Evolutionary conservation across 805 yeast genomes (phyloP).

Genomic region (Saccharomycopsis sp.): DNA sequence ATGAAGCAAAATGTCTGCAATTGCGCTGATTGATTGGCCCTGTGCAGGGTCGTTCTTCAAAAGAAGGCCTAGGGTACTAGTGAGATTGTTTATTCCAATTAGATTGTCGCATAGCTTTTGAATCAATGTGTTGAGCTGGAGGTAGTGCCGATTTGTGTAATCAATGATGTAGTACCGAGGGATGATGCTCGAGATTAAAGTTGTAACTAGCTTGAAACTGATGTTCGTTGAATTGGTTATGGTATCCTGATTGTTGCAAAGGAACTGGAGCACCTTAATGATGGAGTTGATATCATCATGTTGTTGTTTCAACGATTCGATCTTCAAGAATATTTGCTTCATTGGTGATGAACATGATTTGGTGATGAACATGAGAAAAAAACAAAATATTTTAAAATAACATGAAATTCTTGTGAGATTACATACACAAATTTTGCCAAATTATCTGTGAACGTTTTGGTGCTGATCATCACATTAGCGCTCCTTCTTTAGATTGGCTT

Average conservation of each 20-base stretch:
- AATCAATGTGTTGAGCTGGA: constrained; percentile 1
- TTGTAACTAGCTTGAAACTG: constrained; percentile 12
- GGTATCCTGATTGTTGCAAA: background rate
- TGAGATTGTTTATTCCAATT: constrained; percentile 11
- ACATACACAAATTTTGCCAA: too few relatives aligned
- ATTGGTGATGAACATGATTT: constrained; percentile 1
- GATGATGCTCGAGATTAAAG: constrained; percentile 9
- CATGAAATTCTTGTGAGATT: too few relatives aligned
- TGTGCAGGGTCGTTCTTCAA: too few relatives aligned
- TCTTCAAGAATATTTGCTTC: constrained; percentile 16
- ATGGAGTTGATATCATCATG: too few relatives aligned
- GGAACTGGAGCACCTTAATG: constrained; percentile 2
- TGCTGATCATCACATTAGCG: too few relatives aligned
- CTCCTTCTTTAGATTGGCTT: too few relatives aligned
- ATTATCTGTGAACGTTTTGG: too few relatives aligned
- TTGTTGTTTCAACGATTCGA: constrained; percentile 13
- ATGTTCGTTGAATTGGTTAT: constrained; percentile 10
- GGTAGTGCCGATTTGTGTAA: background rate
- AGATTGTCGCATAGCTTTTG: constrained; percentile 5
- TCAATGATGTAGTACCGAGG: constrained; percentile 10
- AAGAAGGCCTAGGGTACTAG: constrained; percentile 6
- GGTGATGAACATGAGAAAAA: too few relatives aligned
- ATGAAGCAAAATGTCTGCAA: background rate
- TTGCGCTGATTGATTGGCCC: background rate
- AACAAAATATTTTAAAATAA: too few relatives aligned